phyloP scores from a whole-genome alignment of 2,329 filamentous ascomycete species.

The Cadophora malorum region DNA sequence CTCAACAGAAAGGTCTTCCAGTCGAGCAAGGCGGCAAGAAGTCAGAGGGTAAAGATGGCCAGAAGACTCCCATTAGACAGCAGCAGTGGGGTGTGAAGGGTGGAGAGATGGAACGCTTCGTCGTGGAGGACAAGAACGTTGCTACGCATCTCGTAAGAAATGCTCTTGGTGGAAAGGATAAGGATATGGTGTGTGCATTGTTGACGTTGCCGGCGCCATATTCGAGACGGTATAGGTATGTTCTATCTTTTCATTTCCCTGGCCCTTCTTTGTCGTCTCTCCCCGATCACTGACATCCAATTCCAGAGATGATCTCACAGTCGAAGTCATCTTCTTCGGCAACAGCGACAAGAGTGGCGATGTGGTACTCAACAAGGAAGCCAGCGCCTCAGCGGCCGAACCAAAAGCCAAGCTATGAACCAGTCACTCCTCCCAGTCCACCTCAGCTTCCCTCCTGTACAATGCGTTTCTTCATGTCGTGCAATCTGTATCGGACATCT shows the following conservation, averaged over 20 bases:
- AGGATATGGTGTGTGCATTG: conserved; percentile 91
- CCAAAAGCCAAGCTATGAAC: conserved; percentile 43
- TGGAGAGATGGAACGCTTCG: conserved; percentile 79
- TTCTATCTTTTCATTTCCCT: conserved; percentile 21
- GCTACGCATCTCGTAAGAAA: conserved; percentile 96
- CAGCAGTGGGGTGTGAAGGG: conserved; percentile 87
- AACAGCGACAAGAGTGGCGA: conserved; percentile 77
- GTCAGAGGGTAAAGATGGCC: conserved; percentile 63
- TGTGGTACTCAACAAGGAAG: conserved; percentile 85
- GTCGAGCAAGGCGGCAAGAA: conserved; percentile 69
- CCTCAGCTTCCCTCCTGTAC: background rate
- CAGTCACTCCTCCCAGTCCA: background rate
- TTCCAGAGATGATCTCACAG: conserved; percentile 86
- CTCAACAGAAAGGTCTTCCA: conserved; percentile 65
- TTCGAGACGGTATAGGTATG: conserved; percentile 86
- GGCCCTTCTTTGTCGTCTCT: background rate
- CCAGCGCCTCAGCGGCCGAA: conserved; percentile 63
- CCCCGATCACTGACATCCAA: conserved; percentile 22
- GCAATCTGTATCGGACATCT: no score
- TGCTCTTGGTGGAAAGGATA: conserved; percentile 89
- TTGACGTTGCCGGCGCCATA: conserved; percentile 92
- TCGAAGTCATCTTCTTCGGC: conserved; percentile 98
- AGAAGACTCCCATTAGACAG: conserved; percentile 86
- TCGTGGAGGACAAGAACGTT: conserved; percentile 93
- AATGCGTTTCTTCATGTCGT: no score